Evolutionary conservation across 805 yeast genomes (phyloP).

Genomic region (Cyberlindnera maritima): DNA sequence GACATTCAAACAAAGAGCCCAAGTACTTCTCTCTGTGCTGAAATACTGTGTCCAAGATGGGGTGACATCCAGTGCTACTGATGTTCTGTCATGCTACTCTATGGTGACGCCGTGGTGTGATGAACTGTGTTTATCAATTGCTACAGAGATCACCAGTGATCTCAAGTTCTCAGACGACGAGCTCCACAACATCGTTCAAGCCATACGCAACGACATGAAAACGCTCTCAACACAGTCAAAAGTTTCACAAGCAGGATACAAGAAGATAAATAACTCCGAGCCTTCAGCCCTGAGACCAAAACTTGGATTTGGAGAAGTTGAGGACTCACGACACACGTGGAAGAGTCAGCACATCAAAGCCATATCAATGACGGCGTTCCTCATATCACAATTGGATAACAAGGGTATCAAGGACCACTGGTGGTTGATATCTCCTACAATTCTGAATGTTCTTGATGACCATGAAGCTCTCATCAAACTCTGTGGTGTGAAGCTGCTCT

Average conservation of each 20-base stretch:
- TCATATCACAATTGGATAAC: slow-evolving; percentile 4
- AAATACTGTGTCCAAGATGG: not conserved
- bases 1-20: slow-evolving; percentile 9
- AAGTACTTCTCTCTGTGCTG: slow-evolving; percentile 4
- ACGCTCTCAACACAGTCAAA: slow-evolving; percentile 7
- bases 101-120: slow-evolving; percentile 25
- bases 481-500: slow-evolving; percentile 21
- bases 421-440: slow-evolving; percentile 28
- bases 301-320: slow-evolving; percentile 12
- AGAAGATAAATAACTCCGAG: slow-evolving; percentile 1
- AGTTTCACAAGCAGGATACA: slow-evolving; percentile 24
- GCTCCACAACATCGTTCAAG: not conserved
- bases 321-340: slow-evolving; percentile 18
- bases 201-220: slow-evolving; percentile 14
- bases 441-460: slow-evolving; percentile 27
- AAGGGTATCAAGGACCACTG: slow-evolving; percentile 18
- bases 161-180: not conserved
- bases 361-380: slow-evolving; percentile 14
- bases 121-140: not conserved
- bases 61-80: slow-evolving; percentile 5
- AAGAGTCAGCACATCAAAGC: slow-evolving; percentile 16
- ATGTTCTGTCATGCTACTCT: not conserved
- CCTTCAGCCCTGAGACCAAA: slow-evolving; percentile 13
- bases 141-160: not conserved
- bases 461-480: slow-evolving; percentile 28